Percentiles rank a stretch among this genome's conserved stretches.
These are phyloP conservation scores for Scleroderma citrinum DNA, from an alignment of 768 basidiomycete species.

Conservation along the genomic window DNA sequence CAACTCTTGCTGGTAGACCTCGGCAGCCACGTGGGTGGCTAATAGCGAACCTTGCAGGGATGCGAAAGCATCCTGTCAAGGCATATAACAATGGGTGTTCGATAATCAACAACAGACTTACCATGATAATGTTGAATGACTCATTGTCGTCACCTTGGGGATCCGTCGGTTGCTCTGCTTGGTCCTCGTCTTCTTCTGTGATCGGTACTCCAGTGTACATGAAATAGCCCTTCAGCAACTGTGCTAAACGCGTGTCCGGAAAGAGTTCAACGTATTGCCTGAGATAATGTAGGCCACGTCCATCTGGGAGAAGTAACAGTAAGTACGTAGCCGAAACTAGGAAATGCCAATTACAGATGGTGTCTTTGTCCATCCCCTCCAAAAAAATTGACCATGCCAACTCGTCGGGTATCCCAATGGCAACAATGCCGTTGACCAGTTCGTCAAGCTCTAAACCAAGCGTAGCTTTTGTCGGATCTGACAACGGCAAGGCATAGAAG, in stretches of 20 bases:
- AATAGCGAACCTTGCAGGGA: constrained; percentile 52
- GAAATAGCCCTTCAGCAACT: constrained; percentile 63
- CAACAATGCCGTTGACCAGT: constrained; percentile 66
- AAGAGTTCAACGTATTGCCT: constrained; percentile 61
- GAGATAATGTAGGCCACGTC: constrained; percentile 53
- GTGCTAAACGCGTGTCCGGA: constrained; percentile 50
- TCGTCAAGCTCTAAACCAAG: constrained; percentile 63
- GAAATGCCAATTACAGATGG: constrained; percentile 46
- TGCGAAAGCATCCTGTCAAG: constrained; percentile 48
- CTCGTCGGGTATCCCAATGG: constrained; percentile 73
- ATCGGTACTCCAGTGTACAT: constrained; percentile 46
- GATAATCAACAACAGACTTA: constrained; percentile 26
- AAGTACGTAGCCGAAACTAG: constrained; percentile 1
- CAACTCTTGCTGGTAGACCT: constrained; percentile 58
- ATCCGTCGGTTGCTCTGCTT: constrained; percentile 11
- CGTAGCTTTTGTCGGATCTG: constrained; percentile 36
- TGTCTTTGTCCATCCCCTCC: constrained; percentile 65
- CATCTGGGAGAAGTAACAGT: constrained; percentile 35
- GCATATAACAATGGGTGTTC: constrained; percentile 2
- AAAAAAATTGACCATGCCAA: constrained; percentile 76
- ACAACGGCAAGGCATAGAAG: constrained; percentile 53
- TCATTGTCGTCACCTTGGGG: constrained; percentile 36
- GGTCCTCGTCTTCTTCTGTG: constrained; percentile 33
- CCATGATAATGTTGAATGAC: constrained; percentile 56
- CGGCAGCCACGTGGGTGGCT: constrained; percentile 57